Base-by-base conservation (phyloP, 495 filamentous ascomycete species). In the Podospora fimiseda region DNA sequence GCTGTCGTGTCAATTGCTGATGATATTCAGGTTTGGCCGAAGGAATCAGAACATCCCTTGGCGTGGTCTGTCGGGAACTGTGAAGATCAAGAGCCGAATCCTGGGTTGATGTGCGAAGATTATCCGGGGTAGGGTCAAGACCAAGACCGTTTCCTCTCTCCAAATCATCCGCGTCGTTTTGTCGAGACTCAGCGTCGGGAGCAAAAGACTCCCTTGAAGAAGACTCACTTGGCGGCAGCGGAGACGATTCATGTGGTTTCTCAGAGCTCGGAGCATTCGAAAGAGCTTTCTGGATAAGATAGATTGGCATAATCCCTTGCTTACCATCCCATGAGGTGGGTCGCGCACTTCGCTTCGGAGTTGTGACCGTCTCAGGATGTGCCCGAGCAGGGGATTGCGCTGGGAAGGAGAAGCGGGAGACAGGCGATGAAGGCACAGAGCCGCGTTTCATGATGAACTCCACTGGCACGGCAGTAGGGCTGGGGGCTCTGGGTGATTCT, bases 391-490 rank as follows among this genome's bases (percentile, higher is more conserved):
- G 69, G 14, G 74, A 72, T 27, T 59, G 60, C 0, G 63, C 24
- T n/a, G 73, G 71, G 15, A 73, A 73, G 9, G 60, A 53, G 24
- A 56, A 58, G 24, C 62, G 48, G 14, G 60, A 23, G n/a, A 38
- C 60, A 0, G 78, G 69, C 16, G 73, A 75, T 6, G 68, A 70
- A 8, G 74, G 74, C 2, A 60, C 67, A 48, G 71, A 74, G 47
- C 66, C 67, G 19, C 73, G 68, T 13, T 69, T 70, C 16, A 77
- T 58, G 5, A 69, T 66, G 39, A 81, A 77, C 50, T 71, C 62
- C 23, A 78, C 60, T 15, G 77, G 77, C 16, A 80, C 70, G 7
- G 78, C 73, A 24, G 76, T 79, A 27, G 76, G 73, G 47, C 75
- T 79, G 20, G 76, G 77, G 0, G 71, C 58, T 37, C 57, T 74